Percentiles rank a stretch among this genome's conserved stretches.
These are phyloP conservation scores for Populus hybrid DNA, from an alignment of 441 rosid genomes.

Conservation along the genomic window DNA sequence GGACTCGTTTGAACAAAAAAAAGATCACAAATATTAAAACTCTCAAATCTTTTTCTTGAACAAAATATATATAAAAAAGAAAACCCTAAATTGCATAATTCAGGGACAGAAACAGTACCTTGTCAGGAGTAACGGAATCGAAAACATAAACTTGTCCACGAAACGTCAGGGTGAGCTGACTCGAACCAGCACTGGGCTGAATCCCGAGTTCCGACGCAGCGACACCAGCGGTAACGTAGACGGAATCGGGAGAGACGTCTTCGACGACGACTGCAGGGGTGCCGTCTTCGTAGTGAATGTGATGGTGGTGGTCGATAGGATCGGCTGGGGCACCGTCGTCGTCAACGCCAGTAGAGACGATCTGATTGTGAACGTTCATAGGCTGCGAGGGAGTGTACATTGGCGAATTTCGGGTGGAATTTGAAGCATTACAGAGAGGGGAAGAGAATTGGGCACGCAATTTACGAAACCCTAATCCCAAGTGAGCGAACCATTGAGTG, in stretches of 20 bases:
- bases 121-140: conserved; percentile 78
- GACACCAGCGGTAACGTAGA: conserved; percentile 35
- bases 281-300: conserved; percentile 48
- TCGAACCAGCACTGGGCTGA: conserved; percentile 42
- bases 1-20: not conserved
- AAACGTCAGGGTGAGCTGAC: conserved; percentile 83
- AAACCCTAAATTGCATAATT: too few species aligned
- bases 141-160: conserved; percentile 93
- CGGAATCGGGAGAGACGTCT: conserved; percentile 56
- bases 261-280: conserved; percentile 43
- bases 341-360: conserved; percentile 39
- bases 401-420: conserved; percentile 25
- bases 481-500: not conserved
- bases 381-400: conserved; percentile 66
- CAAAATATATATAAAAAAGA: too few species aligned
- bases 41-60: not conserved
- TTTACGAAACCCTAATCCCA: conserved; percentile 35
- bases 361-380: conserved; percentile 54
- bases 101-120: conserved; percentile 41
- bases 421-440: conserved; percentile 10
- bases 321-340: conserved; percentile 46
- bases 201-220: conserved; percentile 29
- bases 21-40: too few species aligned
- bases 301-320: conserved; percentile 34
- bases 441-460: not conserved